Base-by-base conservation (phyloP, 176 grass and related monocot genomes). In the Puya raimondii region DNA sequence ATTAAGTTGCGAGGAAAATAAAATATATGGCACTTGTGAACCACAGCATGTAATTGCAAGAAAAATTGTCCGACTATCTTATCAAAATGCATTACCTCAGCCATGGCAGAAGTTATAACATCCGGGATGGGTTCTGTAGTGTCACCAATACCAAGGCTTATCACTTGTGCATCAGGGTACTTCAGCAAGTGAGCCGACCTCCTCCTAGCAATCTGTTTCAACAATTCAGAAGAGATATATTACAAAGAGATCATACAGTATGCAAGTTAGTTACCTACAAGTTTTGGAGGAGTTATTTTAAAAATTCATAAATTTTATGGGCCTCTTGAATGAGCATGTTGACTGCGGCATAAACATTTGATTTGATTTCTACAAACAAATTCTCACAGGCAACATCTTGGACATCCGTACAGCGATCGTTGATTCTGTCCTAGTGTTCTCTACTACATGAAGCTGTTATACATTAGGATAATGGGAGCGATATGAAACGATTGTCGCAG, bases 131-230 rank as follows among this genome's bases (percentile, higher is more conserved):
- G 94, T 79, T 99, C 89, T 0, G 89, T 93, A 23, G 89, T 93
- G 69, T 99, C 89, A 75, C 89, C 89, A 72, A 99, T 99, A 20
- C 94, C 94, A 25, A 99, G 85, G 76, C 92, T 96, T 75, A 96
- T 91, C 23, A 96, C 87, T 68, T 91, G 68, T 27, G 82, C 94
- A 79, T 92, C 89, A 48, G 94, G 94, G 54, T 82, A 53, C 70
- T 99, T 93, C 18, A 80, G 33, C 80, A 99, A 51, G 75, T 93
- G 94, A 1, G 82, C 87, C 26, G 86, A 58, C 47, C 80, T 90
- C 79, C 94, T 88, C 84, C 94, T 90, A 65, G 84, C 87, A 82
- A 99, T 93, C 89, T 99, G 64, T 47, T 63, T 11, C 10, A 50
- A 61, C n/a, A 61, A 61, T 61, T 61, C 56, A 61, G 21, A 18